Evolutionary conservation across 352 stramenopile genomes (phyloP).

Genomic region (Phytophthora pini): DNA sequence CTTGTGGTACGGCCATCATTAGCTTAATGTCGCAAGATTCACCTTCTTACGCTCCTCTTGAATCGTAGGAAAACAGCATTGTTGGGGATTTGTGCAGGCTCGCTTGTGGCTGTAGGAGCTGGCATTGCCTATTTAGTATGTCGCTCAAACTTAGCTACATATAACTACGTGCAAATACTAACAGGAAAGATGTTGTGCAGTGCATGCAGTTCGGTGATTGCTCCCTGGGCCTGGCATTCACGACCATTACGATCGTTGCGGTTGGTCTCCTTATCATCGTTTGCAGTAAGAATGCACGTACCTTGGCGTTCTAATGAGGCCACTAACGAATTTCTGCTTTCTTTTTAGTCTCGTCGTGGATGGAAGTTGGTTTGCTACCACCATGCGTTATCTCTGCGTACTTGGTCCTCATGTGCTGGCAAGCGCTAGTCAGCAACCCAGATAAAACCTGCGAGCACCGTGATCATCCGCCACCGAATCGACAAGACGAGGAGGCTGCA

Average conservation of each 20-base stretch:
- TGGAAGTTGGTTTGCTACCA: constrained; percentile 79
- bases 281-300: constrained; percentile 48
- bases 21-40: background rate
- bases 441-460: constrained; percentile 48
- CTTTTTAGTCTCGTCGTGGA: constrained; percentile 61
- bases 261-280: constrained; percentile 68
- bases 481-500: constrained; percentile 6
- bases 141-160: background rate
- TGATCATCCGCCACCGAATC: constrained; percentile 13
- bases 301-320: background rate
- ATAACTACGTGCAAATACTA: background rate
- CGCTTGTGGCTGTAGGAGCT: constrained; percentile 55
- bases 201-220: constrained; percentile 93
- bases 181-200: constrained; percentile 37
- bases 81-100: constrained; percentile 55
- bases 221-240: constrained; percentile 75
- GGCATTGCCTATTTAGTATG: constrained; percentile 62
- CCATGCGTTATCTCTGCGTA: constrained; percentile 79
- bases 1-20: constrained; percentile 19
- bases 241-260: constrained; percentile 88
- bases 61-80: constrained; percentile 34
- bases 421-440: constrained; percentile 67
- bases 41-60: background rate
- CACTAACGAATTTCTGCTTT: constrained; percentile 6
- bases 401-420: constrained; percentile 80